Evolutionary conservation across 2,329 filamentous ascomycete species (phyloP).

Genomic region (Parafenestella ontariensis): DNA sequence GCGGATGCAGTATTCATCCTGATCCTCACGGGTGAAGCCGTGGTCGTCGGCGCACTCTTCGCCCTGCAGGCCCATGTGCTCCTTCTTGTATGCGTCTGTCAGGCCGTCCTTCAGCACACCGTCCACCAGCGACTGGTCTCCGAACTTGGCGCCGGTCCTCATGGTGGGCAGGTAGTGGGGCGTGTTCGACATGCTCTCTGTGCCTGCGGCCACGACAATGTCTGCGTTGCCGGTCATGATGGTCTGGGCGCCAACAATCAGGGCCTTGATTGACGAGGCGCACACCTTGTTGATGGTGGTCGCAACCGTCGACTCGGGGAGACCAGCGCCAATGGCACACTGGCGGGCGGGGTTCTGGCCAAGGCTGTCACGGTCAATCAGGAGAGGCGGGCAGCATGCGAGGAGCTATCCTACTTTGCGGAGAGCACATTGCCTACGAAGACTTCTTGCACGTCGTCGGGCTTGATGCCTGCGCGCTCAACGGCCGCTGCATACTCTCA

Average conservation of each 20-base stretch:
- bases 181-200: slow-evolving; percentile 98
- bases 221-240: slow-evolving; percentile 96
- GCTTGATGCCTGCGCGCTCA: slow-evolving; percentile 85
- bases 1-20: slow-evolving; percentile 95
- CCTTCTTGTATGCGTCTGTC: slow-evolving; percentile 91
- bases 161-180: slow-evolving; percentile 93
- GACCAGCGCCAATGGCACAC: slow-evolving; percentile 87
- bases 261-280: slow-evolving; percentile 91
- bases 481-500: slow-evolving; percentile 66
- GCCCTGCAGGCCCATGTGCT: slow-evolving; percentile 93
- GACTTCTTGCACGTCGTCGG: slow-evolving; percentile 91
- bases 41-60: slow-evolving; percentile 93
- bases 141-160: slow-evolving; percentile 90
- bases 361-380: slow-evolving; percentile 65
- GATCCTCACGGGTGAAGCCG: slow-evolving; percentile 78
- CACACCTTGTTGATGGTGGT: slow-evolving; percentile 99
- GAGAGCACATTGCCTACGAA: slow-evolving; percentile 98
- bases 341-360: slow-evolving; percentile 97
- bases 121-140: slow-evolving; percentile 86
- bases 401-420: slow-evolving; percentile 74
- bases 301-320: slow-evolving; percentile 78
- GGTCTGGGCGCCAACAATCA: slow-evolving; percentile 93
- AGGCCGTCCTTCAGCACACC: slow-evolving; percentile 94
- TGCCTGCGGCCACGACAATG: slow-evolving; percentile 90
- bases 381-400: background rate